Percentiles rank a stretch among this genome's conserved stretches.
Evolutionary conservation across 192 early-diverging fungal genomes (phyloP).

Genomic region (Coemansia sp.): DNA sequence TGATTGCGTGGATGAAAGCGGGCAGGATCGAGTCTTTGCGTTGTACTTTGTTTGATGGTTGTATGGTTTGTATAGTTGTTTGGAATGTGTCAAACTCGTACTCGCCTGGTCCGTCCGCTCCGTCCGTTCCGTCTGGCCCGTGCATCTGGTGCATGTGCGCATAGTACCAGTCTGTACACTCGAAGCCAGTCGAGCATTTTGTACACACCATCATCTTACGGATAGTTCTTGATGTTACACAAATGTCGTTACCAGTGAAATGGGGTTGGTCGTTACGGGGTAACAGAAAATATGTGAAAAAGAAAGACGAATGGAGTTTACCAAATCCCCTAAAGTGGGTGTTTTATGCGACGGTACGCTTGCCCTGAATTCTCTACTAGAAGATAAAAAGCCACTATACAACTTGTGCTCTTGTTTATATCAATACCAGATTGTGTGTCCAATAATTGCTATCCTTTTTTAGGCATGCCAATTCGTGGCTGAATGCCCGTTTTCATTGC

Average conservation of each 20-base stretch:
- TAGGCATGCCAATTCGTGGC: too few relatives aligned
- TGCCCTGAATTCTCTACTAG: background rate
- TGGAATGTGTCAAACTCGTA: constrained; percentile 8
- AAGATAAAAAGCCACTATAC: background rate
- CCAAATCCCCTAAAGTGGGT: too few relatives aligned
- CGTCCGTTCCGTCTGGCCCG: background rate
- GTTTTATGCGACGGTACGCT: background rate
- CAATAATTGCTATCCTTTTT: too few relatives aligned
- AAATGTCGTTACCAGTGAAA: background rate
- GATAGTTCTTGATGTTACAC: background rate
- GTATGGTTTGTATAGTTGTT: too few relatives aligned
- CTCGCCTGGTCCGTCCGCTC: background rate
- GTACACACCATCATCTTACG: constrained; percentile 28
- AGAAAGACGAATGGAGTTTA: background rate
- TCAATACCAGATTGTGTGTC: too few relatives aligned
- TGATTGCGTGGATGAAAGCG: constrained; percentile 24
- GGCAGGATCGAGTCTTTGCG: constrained; percentile 28
- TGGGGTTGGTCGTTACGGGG: background rate
- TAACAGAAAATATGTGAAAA: background rate
- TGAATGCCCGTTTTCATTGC: background rate
- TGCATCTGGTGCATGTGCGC: constrained; percentile 42
- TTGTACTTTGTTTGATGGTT: constrained; percentile 4
- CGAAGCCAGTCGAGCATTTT: constrained; percentile 40
- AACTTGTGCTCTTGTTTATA: too few relatives aligned
- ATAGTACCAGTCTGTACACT: constrained; percentile 49